phyloP scores from a whole-genome alignment of 371 early-diverging fungal genomes.

The Blakeslea trispora region DNA sequence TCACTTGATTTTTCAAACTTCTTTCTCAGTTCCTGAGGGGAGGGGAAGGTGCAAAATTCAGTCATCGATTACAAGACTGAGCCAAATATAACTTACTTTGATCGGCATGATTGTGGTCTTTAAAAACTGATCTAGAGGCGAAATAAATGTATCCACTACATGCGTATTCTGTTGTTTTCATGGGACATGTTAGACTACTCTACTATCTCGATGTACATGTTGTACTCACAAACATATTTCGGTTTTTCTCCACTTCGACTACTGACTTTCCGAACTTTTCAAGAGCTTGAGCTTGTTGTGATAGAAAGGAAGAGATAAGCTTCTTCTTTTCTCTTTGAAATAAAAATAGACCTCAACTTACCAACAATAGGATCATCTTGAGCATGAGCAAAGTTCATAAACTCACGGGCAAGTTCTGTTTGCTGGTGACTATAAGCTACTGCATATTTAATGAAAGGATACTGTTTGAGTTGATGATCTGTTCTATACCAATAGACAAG shows the following conservation, averaged over 20 bases:
- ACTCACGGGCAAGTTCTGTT: constrained; percentile 54
- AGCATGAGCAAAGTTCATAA: constrained; percentile 51
- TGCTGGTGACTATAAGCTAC: constrained; percentile 59
- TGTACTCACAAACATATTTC: constrained; percentile 58
- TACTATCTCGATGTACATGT: background rate
- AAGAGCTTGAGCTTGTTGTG: constrained; percentile 52
- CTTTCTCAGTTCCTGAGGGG: constrained; percentile 65
- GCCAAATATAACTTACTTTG: constrained; percentile 44
- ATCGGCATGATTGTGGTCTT: constrained; percentile 58
- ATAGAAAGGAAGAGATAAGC: background rate
- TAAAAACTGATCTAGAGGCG: constrained; percentile 62
- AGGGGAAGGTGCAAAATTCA: background rate
- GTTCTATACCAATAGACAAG: constrained; percentile 45
- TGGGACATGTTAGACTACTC: background rate
- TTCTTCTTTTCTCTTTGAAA: background rate
- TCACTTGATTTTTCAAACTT: constrained; percentile 68
- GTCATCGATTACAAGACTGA: background rate
- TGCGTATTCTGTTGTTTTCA: constrained; percentile 54
- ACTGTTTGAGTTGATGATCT: too few species aligned
- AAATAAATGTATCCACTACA: constrained; percentile 64
- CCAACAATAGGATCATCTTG: constrained; percentile 67
- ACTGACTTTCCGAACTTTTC: constrained; percentile 61
- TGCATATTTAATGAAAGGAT: constrained; percentile 2
- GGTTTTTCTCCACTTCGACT: constrained; percentile 63
- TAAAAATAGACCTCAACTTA: constrained; percentile 25